A percentile compares a stretch with the other conserved stretches of the same genome.
These are phyloP conservation scores for Fusarium decemcellulare DNA, from an alignment of 2,329 filamentous ascomycete genomes.

Conservation along the genomic window DNA sequence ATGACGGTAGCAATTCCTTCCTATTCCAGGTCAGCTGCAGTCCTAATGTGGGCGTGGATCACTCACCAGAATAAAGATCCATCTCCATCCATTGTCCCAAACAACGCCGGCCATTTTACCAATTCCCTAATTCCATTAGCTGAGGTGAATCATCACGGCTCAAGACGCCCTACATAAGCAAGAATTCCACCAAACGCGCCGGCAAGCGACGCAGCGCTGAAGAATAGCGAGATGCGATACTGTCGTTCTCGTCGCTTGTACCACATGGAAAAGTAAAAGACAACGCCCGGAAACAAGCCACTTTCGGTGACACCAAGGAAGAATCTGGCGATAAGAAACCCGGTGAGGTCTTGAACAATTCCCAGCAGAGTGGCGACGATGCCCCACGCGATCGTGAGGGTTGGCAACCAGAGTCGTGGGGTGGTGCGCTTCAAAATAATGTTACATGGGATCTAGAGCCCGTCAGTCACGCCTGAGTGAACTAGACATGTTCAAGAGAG, in stretches of 20 bases:
- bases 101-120: conserved; percentile 67
- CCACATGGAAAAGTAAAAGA: conserved; percentile 68
- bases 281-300: conserved; percentile 66
- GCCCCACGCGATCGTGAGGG: conserved; percentile 69
- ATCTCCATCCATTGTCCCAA: conserved; percentile 67
- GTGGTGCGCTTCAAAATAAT: conserved; percentile 73
- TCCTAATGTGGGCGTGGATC: rapidly evolving
- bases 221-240: conserved; percentile 70
- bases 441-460: conserved; percentile 73
- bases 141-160: rapidly evolving
- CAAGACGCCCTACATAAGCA: conserved; percentile 59
- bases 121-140: conserved; percentile 59
- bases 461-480: conserved; percentile 3
- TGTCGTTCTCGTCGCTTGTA: conserved; percentile 69
- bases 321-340: conserved; percentile 68
- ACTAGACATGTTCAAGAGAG: rapidly evolving
- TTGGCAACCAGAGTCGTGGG: conserved; percentile 69
- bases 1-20: conserved; percentile 70
- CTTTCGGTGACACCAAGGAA: conserved; percentile 70
- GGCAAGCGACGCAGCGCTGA: conserved; percentile 67
- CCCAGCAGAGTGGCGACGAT: conserved; percentile 66
- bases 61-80: conserved; percentile 72
- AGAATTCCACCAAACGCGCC: conserved; percentile 71
- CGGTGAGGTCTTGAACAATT: conserved; percentile 63
- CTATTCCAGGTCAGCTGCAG: conserved; percentile 38